Base-by-base conservation (phyloP, 495 filamentous ascomycete species). In the Neurospora sp. region DNA sequence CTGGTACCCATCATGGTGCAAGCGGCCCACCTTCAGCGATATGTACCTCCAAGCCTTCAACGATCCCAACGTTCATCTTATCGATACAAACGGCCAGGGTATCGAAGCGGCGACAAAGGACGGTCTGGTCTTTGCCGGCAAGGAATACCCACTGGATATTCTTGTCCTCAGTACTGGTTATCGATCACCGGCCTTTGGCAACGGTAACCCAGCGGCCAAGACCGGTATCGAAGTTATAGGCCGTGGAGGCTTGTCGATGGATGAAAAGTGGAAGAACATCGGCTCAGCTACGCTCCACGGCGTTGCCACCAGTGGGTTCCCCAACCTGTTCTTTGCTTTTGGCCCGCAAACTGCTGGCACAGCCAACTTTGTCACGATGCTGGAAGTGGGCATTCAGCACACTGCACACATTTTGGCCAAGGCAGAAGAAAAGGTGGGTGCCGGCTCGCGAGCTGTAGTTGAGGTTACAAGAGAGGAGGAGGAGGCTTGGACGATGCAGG, bases 61-160 rank as follows among this genome's bases (percentile, higher is more conserved):
- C 73, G 69, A 73, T 40, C 78, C 82, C 5, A 76, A 85, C 73
- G 84, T 86, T 10, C 78, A 87, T 70, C 83, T 89, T 14, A 75
- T 89, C 40, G 86, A 88, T 77, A 89, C 87, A 4, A 79, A 85
- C 42, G 87, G 86, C n/a, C 84, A 83, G 75, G 85, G 87, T 22
- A 70, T 85, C 10, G 81, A 83, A 27, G 72, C 81, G 40, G 72
- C 84, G 4, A 86, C 83, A 5, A 48, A 74, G 10, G 71, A 70
- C 18, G 82, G 81, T 3, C 71, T 88, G 37, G 81, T 86, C 0
- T 80, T 80, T 31, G 79, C 74, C 39, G 83, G 78, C 41, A 72
- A 78, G 65, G 81, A 83, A 37, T 81, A 84, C 72, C 78, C 80
- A 0, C 74, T 88, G 31, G 87, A 88, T 78, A 45, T 87, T 68